These are phyloP conservation scores for Trypanosomatidae sp. DNA, from an alignment of 208 protist species.

Conservation along the genomic window DNA sequence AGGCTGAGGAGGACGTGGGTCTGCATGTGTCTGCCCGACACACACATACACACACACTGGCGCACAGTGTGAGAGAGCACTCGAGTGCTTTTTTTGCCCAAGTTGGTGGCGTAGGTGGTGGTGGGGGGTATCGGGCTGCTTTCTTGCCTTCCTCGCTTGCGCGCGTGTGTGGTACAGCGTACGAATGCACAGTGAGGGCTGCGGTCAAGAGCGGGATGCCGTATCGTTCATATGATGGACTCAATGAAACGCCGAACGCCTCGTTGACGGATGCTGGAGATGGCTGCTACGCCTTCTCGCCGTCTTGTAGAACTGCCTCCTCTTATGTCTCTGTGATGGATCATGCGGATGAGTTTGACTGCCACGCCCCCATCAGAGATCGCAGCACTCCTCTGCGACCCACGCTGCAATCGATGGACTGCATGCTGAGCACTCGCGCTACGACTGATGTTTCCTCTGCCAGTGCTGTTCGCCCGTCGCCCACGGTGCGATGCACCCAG, in stretches of 20 bases:
- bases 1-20: not conserved
- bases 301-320: slow-evolving; percentile 16
- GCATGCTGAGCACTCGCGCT: not conserved
- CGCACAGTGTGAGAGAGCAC: not conserved
- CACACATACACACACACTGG: not conserved
- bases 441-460: not conserved
- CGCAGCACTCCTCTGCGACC: not conserved
- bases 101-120: not conserved
- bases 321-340: slow-evolving; percentile 23
- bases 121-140: not conserved
- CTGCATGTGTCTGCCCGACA: not conserved
- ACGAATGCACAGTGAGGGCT: not conserved
- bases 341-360: slow-evolving; percentile 20
- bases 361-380: slow-evolving; percentile 15
- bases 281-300: slow-evolving; percentile 32
- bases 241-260: slow-evolving; percentile 2
- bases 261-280: not conserved
- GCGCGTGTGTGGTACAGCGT: not conserved
- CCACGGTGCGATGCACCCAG: not conserved
- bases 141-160: not conserved
- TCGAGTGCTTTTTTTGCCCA: not conserved
- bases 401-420: not conserved
- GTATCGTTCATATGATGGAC: not conserved
- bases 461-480: not conserved
- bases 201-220: not conserved